These are phyloP conservation scores for Sarocladiaceae sp. DNA, from an alignment of 2,329 filamentous ascomycete genomes.

Conservation along the genomic window DNA sequence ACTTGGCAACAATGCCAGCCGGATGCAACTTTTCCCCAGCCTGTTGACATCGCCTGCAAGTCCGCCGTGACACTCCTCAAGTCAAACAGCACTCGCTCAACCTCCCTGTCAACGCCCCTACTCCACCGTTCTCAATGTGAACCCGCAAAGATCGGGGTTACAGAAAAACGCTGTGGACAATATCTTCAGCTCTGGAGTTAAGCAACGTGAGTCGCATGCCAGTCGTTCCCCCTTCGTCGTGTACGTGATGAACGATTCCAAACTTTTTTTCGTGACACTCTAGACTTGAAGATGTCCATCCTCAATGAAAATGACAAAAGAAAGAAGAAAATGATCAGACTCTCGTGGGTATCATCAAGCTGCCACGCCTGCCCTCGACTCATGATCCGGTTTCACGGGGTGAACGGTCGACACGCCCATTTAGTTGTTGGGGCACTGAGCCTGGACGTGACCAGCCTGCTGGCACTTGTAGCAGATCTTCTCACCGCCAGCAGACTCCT, in stretches of 20 bases:
- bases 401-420: slow-evolving; percentile 17
- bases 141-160: background rate
- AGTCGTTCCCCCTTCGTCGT: slow-evolving; percentile 6
- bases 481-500: slow-evolving; percentile 80
- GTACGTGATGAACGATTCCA: slow-evolving; percentile 8
- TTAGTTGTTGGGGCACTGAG: slow-evolving; percentile 82
- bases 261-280: slow-evolving; percentile 9
- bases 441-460: slow-evolving; percentile 83
- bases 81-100: background rate
- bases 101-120: slow-evolving; percentile 6
- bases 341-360: slow-evolving; percentile 39
- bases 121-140: background rate
- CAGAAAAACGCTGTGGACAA: background rate
- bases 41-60: background rate
- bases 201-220: slow-evolving; percentile 13
- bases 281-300: slow-evolving; percentile 8
- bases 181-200: background rate
- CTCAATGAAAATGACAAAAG: slow-evolving; percentile 9
- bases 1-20: background rate
- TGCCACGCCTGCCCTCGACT: slow-evolving; percentile 31
- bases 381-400: slow-evolving; percentile 18
- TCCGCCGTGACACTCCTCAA: background rate
- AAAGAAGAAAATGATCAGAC: slow-evolving; percentile 13
- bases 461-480: slow-evolving; percentile 98
- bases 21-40: background rate